phyloP scores from a whole-genome alignment of 331 rosid species.

The Quercus tomentella region DNA sequence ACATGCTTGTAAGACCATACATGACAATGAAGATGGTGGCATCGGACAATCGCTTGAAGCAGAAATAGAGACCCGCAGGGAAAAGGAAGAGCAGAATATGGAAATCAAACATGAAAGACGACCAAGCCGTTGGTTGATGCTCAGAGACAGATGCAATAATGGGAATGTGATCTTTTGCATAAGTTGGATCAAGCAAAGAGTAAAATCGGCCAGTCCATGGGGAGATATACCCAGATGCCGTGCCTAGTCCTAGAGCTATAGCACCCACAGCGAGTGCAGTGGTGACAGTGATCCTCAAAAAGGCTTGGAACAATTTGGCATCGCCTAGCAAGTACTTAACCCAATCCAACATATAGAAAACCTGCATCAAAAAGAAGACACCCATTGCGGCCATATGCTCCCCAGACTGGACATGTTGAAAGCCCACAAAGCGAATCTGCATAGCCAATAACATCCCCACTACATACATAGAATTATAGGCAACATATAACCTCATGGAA shows the following conservation, averaged over 20 bases:
- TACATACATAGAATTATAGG: slow-evolving; percentile 87
- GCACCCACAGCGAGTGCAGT: slow-evolving; percentile 71
- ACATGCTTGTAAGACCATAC: slow-evolving; percentile 99
- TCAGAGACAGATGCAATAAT: slow-evolving; percentile 99
- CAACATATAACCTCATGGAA: slow-evolving; percentile 86
- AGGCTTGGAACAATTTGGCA: slow-evolving; percentile 74
- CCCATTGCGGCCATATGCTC: slow-evolving; percentile 99
- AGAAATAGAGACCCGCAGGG: slow-evolving; percentile 98
- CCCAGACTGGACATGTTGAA: slow-evolving; percentile 98
- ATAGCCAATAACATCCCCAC: slow-evolving; percentile 96
- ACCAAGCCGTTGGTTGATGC: slow-evolving; percentile 99
- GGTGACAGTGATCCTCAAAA: slow-evolving; percentile 90
- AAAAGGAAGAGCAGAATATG: slow-evolving; percentile 90
- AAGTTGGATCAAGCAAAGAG: slow-evolving; percentile 97
- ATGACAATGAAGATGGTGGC: slow-evolving; percentile 91
- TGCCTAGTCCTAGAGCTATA: slow-evolving; percentile 93
- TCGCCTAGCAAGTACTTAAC: slow-evolving; percentile 81
- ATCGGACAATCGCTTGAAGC: slow-evolving; percentile 97
- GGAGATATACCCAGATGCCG: slow-evolving; percentile 94
- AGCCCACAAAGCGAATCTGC: slow-evolving; percentile 99
- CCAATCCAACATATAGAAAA: slow-evolving; percentile 88
- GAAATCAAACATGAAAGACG: slow-evolving; percentile 98
- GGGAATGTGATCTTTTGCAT: slow-evolving; percentile 97
- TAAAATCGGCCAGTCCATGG: slow-evolving; percentile 99
- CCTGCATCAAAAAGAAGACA: slow-evolving; percentile 97